A percentile compares a stretch with the other conserved stretches of the same genome.
Conservation (phyloP, 257 asterid species). For the Forsythia viridissima region DNA sequence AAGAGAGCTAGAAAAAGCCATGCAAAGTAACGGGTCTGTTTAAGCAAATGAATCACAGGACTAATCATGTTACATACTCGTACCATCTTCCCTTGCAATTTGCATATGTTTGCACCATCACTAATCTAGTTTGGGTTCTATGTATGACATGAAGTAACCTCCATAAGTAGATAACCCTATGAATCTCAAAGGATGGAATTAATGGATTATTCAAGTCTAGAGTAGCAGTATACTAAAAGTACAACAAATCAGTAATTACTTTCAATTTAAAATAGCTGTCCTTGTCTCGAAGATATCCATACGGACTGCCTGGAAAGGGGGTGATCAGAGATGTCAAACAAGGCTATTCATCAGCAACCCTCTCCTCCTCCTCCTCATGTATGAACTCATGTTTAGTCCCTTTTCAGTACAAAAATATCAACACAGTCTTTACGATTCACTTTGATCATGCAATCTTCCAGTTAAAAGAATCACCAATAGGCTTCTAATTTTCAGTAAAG, state of each 20-base stretch:
- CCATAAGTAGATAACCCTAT: background rate
- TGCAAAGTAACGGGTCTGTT: constrained; percentile 7
- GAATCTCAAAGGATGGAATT: background rate
- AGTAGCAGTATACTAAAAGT: background rate
- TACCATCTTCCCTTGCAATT: background rate
- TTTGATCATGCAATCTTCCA: background rate
- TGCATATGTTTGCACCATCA: background rate
- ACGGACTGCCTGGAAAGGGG: background rate
- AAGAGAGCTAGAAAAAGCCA: constrained; percentile 5
- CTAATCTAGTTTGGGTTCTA: background rate
- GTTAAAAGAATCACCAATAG: too few relatives aligned
- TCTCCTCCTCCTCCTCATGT: background rate
- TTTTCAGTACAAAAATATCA: background rate
- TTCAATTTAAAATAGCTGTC: background rate
- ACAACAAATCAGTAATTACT: background rate
- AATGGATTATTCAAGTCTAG: background rate
- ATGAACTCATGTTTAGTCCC: background rate
- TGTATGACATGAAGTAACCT: background rate
- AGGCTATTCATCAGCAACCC: background rate
- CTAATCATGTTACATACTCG: background rate
- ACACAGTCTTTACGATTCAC: background rate
- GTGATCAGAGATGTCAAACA: background rate
- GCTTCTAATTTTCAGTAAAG: too few relatives aligned
- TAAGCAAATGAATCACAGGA: background rate
- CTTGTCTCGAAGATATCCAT: background rate